Percentiles rank a stretch among this genome's conserved stretches.
phyloP scores from a whole-genome alignment of 805 yeast genomes.

The Zygoascus ofunaensis region DNA sequence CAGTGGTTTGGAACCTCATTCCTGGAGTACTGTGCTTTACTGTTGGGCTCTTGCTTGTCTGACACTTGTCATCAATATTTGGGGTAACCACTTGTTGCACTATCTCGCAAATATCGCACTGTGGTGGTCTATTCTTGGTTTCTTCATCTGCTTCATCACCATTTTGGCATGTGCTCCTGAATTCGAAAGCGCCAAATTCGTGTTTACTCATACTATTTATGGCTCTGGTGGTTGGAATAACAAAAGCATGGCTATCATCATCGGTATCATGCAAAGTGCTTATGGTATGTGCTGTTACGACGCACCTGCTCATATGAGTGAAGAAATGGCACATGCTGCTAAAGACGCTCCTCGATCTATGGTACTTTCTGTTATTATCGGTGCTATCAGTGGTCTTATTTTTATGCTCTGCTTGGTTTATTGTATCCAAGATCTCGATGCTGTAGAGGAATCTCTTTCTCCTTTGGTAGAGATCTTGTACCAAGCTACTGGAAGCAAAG shows the following conservation, averaged over 20 bases:
- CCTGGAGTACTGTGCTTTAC: slow-evolving; percentile 17
- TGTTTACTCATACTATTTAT: slow-evolving; percentile 9
- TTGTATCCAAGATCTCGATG: slow-evolving; percentile 16
- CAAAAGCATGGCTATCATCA: slow-evolving; percentile 10
- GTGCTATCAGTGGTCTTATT: slow-evolving; percentile 18
- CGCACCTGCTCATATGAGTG: slow-evolving; percentile 55
- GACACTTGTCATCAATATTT: slow-evolving; percentile 15
- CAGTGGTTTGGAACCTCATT: slow-evolving; percentile 9
- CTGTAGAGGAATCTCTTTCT: slow-evolving; percentile 14
- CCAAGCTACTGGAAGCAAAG: slow-evolving; percentile 15
- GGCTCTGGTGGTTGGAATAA: slow-evolving; percentile 11
- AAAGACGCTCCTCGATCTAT: slow-evolving; percentile 57
- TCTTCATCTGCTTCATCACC: slow-evolving; percentile 11
- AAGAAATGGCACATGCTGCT: slow-evolving; percentile 52
- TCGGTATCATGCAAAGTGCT: slow-evolving; percentile 15
- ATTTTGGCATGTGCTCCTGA: slow-evolving; percentile 11
- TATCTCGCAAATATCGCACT: slow-evolving; percentile 18
- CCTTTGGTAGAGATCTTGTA: slow-evolving; percentile 20
- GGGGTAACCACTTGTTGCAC: slow-evolving; percentile 15
- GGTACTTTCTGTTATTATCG: slow-evolving; percentile 37
- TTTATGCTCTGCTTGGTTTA: slow-evolving; percentile 20
- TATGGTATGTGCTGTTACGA: slow-evolving; percentile 55
- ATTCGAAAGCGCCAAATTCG: slow-evolving; percentile 10
- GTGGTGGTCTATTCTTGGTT: slow-evolving; percentile 21
- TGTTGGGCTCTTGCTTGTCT: slow-evolving; percentile 12